Percentiles rank a stretch among this genome's conserved stretches.
phyloP scores from a whole-genome alignment of 2,329 filamentous ascomycete species.

The Aspergillus pseudoglaucus region DNA sequence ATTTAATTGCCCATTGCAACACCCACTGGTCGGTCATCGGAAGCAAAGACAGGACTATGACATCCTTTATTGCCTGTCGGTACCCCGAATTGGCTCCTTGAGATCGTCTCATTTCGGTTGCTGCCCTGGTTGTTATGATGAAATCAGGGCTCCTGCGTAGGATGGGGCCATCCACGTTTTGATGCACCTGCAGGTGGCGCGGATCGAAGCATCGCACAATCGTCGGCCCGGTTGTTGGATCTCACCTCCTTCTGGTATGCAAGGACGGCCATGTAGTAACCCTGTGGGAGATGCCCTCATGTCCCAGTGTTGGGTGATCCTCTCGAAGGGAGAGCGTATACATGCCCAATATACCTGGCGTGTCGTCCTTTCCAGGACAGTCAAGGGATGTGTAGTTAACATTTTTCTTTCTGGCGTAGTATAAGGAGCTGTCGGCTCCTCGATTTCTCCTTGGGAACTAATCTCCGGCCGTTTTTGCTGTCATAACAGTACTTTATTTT shows the following conservation, averaged over 20 bases:
- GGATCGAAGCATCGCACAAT: slow-evolving; percentile 17
- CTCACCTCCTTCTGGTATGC: slow-evolving; percentile 30
- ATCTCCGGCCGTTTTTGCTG: background rate
- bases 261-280: slow-evolving; percentile 27
- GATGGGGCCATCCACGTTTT: slow-evolving; percentile 28
- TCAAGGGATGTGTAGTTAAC: slow-evolving; percentile 25
- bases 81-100: slow-evolving; percentile 5
- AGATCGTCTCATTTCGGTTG: slow-evolving; percentile 21
- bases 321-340: slow-evolving; percentile 21
- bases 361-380: slow-evolving; percentile 12
- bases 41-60: slow-evolving; percentile 8
- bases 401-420: slow-evolving; percentile 9
- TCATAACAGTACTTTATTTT: background rate
- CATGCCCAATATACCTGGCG: slow-evolving; percentile 13
- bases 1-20: slow-evolving; percentile 23
- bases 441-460: slow-evolving; percentile 15
- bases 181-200: slow-evolving; percentile 20
- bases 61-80: slow-evolving; percentile 14
- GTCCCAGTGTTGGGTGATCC: slow-evolving; percentile 21
- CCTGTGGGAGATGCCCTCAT: slow-evolving; percentile 15
- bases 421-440: slow-evolving; percentile 25
- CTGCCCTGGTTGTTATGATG: slow-evolving; percentile 20
- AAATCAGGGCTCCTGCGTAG: slow-evolving; percentile 15
- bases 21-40: slow-evolving; percentile 4
- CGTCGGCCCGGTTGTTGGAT: slow-evolving; percentile 6